A percentile compares a stretch with the other conserved stretches of the same genome.
Evolutionary conservation across 345 rosid species (phyloP).

Genomic region (Nephelium lappaceum): DNA sequence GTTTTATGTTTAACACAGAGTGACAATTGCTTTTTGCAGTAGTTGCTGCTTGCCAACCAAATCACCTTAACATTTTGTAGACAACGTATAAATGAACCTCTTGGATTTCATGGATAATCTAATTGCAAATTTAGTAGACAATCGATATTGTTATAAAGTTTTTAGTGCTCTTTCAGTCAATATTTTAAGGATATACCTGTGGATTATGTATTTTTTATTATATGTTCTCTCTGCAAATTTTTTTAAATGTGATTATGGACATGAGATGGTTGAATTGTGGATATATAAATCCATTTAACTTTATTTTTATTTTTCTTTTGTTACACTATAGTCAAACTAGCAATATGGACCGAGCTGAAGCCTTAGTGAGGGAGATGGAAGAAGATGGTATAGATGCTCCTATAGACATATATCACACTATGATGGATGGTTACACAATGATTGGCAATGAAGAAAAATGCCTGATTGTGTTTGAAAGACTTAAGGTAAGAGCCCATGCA

Average conservation of each 20-base stretch:
- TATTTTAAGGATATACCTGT: not conserved
- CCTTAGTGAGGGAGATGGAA: slow-evolving; percentile 90
- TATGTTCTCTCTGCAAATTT: not conserved
- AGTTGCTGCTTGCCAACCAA: not conserved
- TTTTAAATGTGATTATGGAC: not conserved
- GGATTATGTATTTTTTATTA: not conserved
- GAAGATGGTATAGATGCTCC: slow-evolving; percentile 98
- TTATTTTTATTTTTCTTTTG: slow-evolving; percentile 7
- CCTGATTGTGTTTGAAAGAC: slow-evolving; percentile 80
- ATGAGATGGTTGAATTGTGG: not conserved
- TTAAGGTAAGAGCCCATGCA: slow-evolving; percentile 53
- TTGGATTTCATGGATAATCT: not conserved
- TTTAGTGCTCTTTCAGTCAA: not conserved
- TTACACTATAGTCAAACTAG: slow-evolving; percentile 60
- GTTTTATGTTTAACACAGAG: not conserved
- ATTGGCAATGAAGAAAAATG: slow-evolving; percentile 84
- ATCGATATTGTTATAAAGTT: not conserved
- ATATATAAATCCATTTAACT: slow-evolving; percentile 2
- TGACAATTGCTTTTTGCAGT: no score
- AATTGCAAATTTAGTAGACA: not conserved
- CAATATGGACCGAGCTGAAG: slow-evolving; percentile 85
- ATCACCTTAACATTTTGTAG: not conserved
- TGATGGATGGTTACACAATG: slow-evolving; percentile 98
- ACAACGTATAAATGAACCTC: not conserved
- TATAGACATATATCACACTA: slow-evolving; percentile 85